Evolutionary conservation across 148 eudicot species (phyloP), one percentile per base, ranked within the genome.

Genomic region (Simmondsia chinensis): DNA sequence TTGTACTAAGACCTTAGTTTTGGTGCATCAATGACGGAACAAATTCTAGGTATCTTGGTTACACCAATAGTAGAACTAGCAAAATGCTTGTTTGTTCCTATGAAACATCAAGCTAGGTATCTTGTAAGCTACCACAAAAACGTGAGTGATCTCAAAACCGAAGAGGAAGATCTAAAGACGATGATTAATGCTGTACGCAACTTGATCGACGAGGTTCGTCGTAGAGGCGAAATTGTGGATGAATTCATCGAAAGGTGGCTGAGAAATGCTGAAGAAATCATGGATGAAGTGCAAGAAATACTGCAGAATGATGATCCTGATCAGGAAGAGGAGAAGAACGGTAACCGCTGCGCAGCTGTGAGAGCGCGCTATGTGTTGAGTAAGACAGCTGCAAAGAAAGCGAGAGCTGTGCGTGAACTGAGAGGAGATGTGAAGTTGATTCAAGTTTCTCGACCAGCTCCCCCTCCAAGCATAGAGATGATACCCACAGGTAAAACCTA

Each of bases 31-130:
- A n/a, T n/a, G n/a, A n/a, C n/a, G n/a, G n/a, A n/a, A n/a, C n/a
- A n/a, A 24, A 34, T 62, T 39, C 13, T 63, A 34, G 51, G 43
- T 26, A 54, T 63, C 33, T 0, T 63, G 33, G 11, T 43, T 2
- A 48, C 56, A 24, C 61, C 68, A 7, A 9, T 63, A 4, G 57
- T 54, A 20, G 61, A 63, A 45, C 14, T 63, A 21, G 61, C 61
- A 15, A 63, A 63, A 35, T 43, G 50, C 14, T 29, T 63, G 9
- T 29, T 49, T 20, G 39, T 38, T 34, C 68, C 68, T 27, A 27
- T 63, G 44, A 6, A 63, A 56, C 24, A 28, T 5, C 69, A 52
- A 42, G 45, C 66, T 21, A 28, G 55, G 13, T 71, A 71, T 32
- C 23, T 62, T 32, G 14, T 57, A 6, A 50, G 38, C 48, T 57